These are phyloP conservation scores for Candida maltosa DNA, from an alignment of 805 yeast genomes.

Conservation along the genomic window DNA sequence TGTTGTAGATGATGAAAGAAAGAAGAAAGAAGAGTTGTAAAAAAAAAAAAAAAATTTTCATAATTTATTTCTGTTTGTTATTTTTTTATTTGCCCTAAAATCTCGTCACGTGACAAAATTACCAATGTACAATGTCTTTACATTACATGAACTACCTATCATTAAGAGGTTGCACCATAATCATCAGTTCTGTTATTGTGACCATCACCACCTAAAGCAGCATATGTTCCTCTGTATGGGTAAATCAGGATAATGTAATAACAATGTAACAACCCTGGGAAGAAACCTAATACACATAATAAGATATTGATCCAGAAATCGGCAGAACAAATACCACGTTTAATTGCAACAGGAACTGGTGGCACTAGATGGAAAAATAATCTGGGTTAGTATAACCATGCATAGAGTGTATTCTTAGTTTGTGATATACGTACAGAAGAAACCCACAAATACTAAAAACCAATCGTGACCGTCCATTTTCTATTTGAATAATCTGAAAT, in stretches of 20 bases:
- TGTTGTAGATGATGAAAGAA: neutral
- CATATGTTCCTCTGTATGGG: conserved; percentile 43
- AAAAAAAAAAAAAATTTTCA: neutral
- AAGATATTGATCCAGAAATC: conserved; percentile 70
- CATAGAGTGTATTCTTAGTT: neutral
- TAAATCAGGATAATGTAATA: conserved; percentile 76
- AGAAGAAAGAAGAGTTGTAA: neutral
- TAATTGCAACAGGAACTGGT: conserved; percentile 73
- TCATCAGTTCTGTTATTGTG: conserved; percentile 17
- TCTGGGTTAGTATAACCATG: conserved; percentile 8
- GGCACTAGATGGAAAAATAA: conserved; percentile 48
- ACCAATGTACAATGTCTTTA: too few relatives aligned
- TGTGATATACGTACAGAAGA: conserved; percentile 33
- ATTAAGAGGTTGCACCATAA: conserved; percentile 6
- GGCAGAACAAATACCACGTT: conserved; percentile 69
- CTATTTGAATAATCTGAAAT: too few relatives aligned
- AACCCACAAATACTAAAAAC: conserved; percentile 63
- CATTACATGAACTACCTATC: too few relatives aligned
- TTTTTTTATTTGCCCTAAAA: too few relatives aligned
- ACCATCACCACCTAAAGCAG: conserved; percentile 27
- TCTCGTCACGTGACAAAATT: too few relatives aligned
- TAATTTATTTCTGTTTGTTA: too few relatives aligned
- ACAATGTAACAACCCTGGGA: conserved; percentile 76
- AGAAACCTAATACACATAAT: conserved; percentile 64
- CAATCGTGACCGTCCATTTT: conserved; percentile 54